These are phyloP conservation scores for Camelina sativa DNA, from an alignment of 345 rosid species.

Conservation along the genomic window DNA sequence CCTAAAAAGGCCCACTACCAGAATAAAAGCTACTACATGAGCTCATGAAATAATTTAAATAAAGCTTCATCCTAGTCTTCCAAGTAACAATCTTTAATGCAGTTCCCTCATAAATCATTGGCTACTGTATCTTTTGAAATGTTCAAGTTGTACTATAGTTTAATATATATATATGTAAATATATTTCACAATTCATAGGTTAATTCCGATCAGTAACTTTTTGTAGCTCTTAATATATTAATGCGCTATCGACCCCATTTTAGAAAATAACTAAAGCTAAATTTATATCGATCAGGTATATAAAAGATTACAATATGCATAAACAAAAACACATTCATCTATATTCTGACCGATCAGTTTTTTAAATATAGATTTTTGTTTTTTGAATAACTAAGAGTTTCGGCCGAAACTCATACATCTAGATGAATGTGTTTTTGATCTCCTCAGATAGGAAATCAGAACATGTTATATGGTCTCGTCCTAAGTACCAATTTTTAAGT, in stretches of 20 bases:
- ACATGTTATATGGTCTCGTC: too few relatives aligned
- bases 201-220: slow-evolving; percentile 1
- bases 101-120: slow-evolving; percentile 17
- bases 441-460: too few relatives aligned
- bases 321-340: background rate
- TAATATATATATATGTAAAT: too few relatives aligned
- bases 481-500: too few relatives aligned
- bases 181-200: too few relatives aligned
- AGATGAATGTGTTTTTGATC: too few relatives aligned
- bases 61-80: slow-evolving; percentile 5
- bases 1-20: slow-evolving; percentile 15
- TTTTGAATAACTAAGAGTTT: too few relatives aligned
- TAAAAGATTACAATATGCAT: background rate
- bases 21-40: slow-evolving; percentile 31
- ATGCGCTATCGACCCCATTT: background rate
- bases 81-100: slow-evolving; percentile 4
- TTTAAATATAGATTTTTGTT: too few relatives aligned
- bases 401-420: too few relatives aligned
- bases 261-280: too few relatives aligned
- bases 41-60: background rate
- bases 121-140: background rate
- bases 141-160: too few relatives aligned
- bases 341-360: too few relatives aligned
- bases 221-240: slow-evolving; percentile 7
- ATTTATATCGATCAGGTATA: background rate